Base-by-base conservation (phyloP, 768 basidiomycete genomes). In the Gloeostereum incarnatum region DNA sequence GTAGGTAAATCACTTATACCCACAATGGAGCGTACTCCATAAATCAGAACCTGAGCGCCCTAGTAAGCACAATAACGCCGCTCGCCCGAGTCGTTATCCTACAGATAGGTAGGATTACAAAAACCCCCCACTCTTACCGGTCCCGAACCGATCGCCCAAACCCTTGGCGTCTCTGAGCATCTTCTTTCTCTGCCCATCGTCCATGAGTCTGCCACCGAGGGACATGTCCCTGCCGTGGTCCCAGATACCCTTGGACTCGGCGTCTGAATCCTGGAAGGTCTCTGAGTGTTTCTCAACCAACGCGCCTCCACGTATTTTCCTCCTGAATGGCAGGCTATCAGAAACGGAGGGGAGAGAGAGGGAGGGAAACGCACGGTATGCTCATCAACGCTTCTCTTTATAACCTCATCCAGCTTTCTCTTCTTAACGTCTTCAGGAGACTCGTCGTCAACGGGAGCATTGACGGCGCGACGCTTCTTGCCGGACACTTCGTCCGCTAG, bases 401-500 rank as follows among this genome's bases (percentile, higher is more conserved):
- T 75, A 39, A 65, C 68, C 22, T 73, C 82, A 29, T 73, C 79
- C 45, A 71, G 61, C 49, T 63, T 71, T 42, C 74, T 68, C 45
- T 75, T 64, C 59, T 81, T 83, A 45, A 61, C 55, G 6, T 60
- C 68, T 18, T 68, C 69, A 4, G 54, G 51, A 21, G 61, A 64
- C 5, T 62, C 62, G 3, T 66, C 69, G 6, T 62, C 65, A 1
- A 58, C 65, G 0, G 53, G 58, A 24, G 63, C 62, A 40, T 85
- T 81, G 18, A 55, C 71, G 3, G 78, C 81, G 14, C 81, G 74
- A 41, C 84, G 72, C 50, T 87, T 84, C 61, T 87, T 90, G 29
- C 96, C 94, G n/a, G 81, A 73, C 2, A 96, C 81, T 57, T 99
- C 94, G 53, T 98, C 94, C 1, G 80, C 79, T n/a, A 97, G 65